Base-by-base conservation (phyloP, 495 filamentous ascomycete genomes). In the Elaphomyces granulatus region DNA sequence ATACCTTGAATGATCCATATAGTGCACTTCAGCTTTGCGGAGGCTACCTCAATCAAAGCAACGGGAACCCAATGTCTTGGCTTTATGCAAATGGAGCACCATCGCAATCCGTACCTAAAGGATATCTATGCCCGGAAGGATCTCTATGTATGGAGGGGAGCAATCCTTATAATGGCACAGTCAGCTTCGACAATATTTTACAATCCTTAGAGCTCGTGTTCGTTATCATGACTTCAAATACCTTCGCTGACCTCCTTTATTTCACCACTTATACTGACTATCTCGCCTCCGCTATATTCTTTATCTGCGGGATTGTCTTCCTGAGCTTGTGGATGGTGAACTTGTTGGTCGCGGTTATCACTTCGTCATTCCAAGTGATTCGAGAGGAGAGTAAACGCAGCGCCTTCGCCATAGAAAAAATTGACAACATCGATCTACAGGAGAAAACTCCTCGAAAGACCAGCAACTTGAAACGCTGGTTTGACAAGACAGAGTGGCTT, bases 161-260 rank as follows among this genome's bases (percentile, higher is more conserved):
- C 7, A 93, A 83, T 46, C 92, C 88, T 0, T 92, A 75, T 62
- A 83, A 81, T 39, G 77, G 75, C 34, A 96, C 90, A 2, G 69
- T 94, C 50, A 88, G 81, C 58, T 99, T 95, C 53, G 88, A 99
- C 55, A 90, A 96, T 50, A 92, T 96, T 21, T 51, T 86, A 6
- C 76, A 94, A 38, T 93, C 87, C 2, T 59, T 95, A 20, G 85
- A 96, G 60, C 60, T 95, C 34, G 88, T 99, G n/a, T 99, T 99
- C 57, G 86, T 99, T 28, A 77, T 96, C 47, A 95, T 99, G 85
- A 93, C 82, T 47, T 84, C 85, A 12, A 99, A 99, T 59, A 96
- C 90, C 0, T 96, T 87, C 54, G 80, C 87, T 1, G 86, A 95
- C 52, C 59, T 99, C 20, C 80, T 99, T 55, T 96, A 99, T 53